Evolutionary conservation across 2,329 filamentous ascomycete species (phyloP).

Genomic region (Aureobasidium sp.): DNA sequence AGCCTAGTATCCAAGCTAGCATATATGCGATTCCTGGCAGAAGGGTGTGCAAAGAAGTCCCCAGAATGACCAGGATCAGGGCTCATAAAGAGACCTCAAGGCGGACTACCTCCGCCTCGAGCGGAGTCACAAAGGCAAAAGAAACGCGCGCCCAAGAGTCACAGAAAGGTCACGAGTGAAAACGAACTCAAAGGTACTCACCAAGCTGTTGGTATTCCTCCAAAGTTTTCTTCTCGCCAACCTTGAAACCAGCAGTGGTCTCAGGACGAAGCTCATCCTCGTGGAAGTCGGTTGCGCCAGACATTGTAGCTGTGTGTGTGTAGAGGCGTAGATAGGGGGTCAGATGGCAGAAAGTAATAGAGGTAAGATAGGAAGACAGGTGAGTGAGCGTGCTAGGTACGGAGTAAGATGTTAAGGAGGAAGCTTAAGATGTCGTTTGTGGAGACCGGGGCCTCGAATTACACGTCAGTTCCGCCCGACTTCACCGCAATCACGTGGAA

Average conservation of each 20-base stretch:
- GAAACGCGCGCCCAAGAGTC: not conserved
- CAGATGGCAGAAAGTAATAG: not conserved
- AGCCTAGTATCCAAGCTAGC: not conserved
- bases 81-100: not conserved
- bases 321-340: not conserved
- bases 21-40: not conserved
- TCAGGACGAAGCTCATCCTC: slow-evolving; percentile 80
- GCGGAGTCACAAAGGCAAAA: not conserved
- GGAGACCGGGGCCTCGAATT: too few species aligned
- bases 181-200: slow-evolving; percentile 19
- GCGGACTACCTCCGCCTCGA: not conserved
- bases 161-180: not conserved
- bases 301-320: slow-evolving; percentile 22
- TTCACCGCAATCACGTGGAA: too few species aligned
- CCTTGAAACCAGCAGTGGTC: slow-evolving; percentile 93
- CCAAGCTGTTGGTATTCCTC: slow-evolving; percentile 88
- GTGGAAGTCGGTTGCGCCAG: slow-evolving; percentile 27
- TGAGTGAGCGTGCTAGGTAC: not conserved
- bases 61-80: not conserved
- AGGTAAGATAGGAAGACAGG: not conserved
- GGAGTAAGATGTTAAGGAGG: slow-evolving; percentile 2
- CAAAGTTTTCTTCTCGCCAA: slow-evolving; percentile 96
- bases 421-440: too few species aligned
- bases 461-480: slow-evolving; percentile 2
- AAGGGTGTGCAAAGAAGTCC: not conserved